Evolutionary conservation across 352 stramenopile genomes (phyloP), one percentile per base, ranked within the genome.

Genomic region (Phytophthora capsici): DNA sequence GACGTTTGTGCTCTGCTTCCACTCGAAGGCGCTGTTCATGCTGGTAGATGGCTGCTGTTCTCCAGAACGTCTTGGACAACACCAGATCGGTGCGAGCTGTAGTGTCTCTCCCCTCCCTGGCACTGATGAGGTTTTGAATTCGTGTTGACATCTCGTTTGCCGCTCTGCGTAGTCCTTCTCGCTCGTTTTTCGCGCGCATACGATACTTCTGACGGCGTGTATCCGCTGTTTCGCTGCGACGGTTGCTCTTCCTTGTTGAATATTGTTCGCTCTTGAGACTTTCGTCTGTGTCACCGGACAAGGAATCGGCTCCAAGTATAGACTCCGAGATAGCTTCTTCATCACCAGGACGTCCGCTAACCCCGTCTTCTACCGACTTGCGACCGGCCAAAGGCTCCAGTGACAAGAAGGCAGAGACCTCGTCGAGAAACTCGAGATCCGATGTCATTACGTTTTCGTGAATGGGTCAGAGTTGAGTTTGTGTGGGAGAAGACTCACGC

Each of bases 1-100:
- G 48, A 7, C 8, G 9, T 1, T 56, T 45, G 19, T 16, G 48
- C 20, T 56, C 48, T 34, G 32, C 32, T 34, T 56, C 48, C 1
- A 26, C 30, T 1, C 2, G 48, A 56, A 45, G 8, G 5, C 48
- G 48, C 1, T 47, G 32, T 3, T 57, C 2, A 1, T 10, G 23
- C 22, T 57, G 50, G 2, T 49, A 13, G 0, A 10, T 30, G 13
- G 23, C 36, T 1, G 49, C 10, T 48, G 40, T 1, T 37, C 13
- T 26, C 50, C 37, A 57, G 37, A 49, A 48, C 3, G 50, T n/a
- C 25, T 48, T 57, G 16, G 36, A 40, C 6, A 57, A 23, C 6
- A 40, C 17, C n/a, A 57, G 9, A 12, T 57, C 50, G 0, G 22
- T 49, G 0, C 50, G 36, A 8, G 50, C 16, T 0, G 37, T 48